A percentile compares a stretch with the other conserved stretches of the same genome.
Evolutionary conservation across 164 flowering plant species (phyloP).

Genomic region (Malania oleifera): DNA sequence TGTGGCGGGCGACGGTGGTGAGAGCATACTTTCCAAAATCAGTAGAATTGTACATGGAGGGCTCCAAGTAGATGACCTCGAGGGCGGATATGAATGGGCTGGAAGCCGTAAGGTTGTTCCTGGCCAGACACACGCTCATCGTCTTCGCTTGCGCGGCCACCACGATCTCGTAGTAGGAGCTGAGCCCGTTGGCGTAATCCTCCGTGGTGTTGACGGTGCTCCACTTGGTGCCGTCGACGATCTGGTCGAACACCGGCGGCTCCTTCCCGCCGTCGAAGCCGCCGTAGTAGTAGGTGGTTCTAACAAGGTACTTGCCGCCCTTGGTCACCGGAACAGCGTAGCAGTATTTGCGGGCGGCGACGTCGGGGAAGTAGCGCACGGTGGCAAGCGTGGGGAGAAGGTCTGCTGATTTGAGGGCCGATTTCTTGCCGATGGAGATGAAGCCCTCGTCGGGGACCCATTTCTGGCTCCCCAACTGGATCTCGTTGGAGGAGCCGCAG

Average conservation of each 20-base stretch:
- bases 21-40: constrained; percentile 52
- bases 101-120: constrained; percentile 50
- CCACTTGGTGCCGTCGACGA: constrained; percentile 85
- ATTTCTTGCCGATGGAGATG: constrained; percentile 45
- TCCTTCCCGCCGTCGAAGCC: constrained; percentile 69
- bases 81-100: constrained; percentile 78
- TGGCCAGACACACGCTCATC: constrained; percentile 70
- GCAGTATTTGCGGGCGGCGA: constrained; percentile 52
- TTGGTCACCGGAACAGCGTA: constrained; percentile 54
- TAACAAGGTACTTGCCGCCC: constrained; percentile 58
- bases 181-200: constrained; percentile 57
- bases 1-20: constrained; percentile 48
- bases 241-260: constrained; percentile 91
- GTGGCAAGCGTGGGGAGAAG: constrained; percentile 47
- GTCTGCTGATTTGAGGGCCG: constrained; percentile 30
- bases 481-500: constrained; percentile 48
- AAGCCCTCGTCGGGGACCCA: constrained; percentile 60
- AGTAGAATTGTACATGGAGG: constrained; percentile 65
- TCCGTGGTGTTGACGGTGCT: constrained; percentile 68
- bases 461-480: constrained; percentile 22
- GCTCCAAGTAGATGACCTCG: constrained; percentile 45
- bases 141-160: constrained; percentile 40
- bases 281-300: constrained; percentile 83
- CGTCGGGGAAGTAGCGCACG: constrained; percentile 62
- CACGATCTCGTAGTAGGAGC: constrained; percentile 72